phyloP scores from a whole-genome alignment of 768 basidiomycete species.

The Leccinellum albellum region DNA sequence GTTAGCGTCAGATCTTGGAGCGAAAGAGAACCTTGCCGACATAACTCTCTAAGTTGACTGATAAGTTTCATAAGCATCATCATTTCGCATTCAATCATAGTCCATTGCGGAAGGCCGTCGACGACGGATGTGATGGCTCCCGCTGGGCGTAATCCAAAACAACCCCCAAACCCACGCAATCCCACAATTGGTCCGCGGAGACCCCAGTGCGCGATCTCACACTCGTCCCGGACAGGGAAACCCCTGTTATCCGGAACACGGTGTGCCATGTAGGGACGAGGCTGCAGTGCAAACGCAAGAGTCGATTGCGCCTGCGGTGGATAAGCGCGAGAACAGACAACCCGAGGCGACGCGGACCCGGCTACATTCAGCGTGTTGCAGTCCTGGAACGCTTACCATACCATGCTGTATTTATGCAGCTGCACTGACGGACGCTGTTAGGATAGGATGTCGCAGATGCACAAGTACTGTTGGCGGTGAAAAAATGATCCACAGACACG shows the following conservation, averaged over 20 bases:
- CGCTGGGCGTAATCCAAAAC: conserved; percentile 11
- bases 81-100: conserved; percentile 8
- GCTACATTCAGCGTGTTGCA: background rate
- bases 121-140: conserved; percentile 19
- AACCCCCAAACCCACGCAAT: conserved; percentile 14
- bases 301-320: background rate
- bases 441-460: background rate
- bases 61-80: conserved; percentile 23
- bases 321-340: conserved; percentile 10
- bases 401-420: background rate
- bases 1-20: conserved; percentile 5
- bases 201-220: conserved; percentile 5
- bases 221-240: conserved; percentile 5
- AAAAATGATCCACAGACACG: background rate
- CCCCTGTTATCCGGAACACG: background rate
- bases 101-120: conserved; percentile 22
- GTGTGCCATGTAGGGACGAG: background rate
- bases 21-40: conserved; percentile 10
- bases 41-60: conserved; percentile 8
- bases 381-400: background rate
- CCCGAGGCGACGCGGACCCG: background rate
- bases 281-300: background rate
- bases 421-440: conserved; percentile 3
- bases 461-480: background rate
- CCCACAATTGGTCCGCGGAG: conserved; percentile 25